Conservation (phyloP, 352 stramenopile genomes). For the Peronospora farinosa region DNA sequence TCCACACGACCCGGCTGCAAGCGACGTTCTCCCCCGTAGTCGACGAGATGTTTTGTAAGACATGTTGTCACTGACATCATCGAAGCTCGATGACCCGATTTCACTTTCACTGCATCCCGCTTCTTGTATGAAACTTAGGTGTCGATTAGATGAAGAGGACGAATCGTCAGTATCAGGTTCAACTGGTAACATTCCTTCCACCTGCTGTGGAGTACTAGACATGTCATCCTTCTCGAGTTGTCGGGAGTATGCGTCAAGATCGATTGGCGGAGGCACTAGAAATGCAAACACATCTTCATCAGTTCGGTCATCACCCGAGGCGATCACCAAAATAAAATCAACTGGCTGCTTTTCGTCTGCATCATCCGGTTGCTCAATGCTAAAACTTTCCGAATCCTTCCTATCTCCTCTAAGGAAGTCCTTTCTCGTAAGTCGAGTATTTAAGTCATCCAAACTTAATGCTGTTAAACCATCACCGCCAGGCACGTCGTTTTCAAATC, state of each 20-base stretch:
- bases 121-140: constrained; percentile 24
- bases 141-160: constrained; percentile 7
- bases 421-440: constrained; percentile 6
- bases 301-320: constrained; percentile 71
- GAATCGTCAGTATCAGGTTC: constrained; percentile 10
- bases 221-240: constrained; percentile 65
- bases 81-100: constrained; percentile 23
- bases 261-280: constrained; percentile 71
- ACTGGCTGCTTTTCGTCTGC: constrained; percentile 37
- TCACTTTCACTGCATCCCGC: constrained; percentile 11
- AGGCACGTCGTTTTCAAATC: constrained; percentile 13
- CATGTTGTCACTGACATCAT: constrained; percentile 26
- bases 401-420: constrained; percentile 10
- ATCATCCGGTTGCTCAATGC: constrained; percentile 17
- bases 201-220: constrained; percentile 14
- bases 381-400: constrained; percentile 21
- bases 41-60: constrained; percentile 48
- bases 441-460: constrained; percentile 10
- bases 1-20: constrained; percentile 6
- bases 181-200: constrained; percentile 2
- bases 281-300: constrained; percentile 81
- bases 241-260: constrained; percentile 71
- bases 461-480: constrained; percentile 9
- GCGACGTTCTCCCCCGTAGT: constrained; percentile 27
- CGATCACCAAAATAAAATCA: constrained; percentile 82